Evolutionary conservation across 1,284 basidiomycete genomes (phyloP).

Genomic region (Fistulina hepatica): DNA sequence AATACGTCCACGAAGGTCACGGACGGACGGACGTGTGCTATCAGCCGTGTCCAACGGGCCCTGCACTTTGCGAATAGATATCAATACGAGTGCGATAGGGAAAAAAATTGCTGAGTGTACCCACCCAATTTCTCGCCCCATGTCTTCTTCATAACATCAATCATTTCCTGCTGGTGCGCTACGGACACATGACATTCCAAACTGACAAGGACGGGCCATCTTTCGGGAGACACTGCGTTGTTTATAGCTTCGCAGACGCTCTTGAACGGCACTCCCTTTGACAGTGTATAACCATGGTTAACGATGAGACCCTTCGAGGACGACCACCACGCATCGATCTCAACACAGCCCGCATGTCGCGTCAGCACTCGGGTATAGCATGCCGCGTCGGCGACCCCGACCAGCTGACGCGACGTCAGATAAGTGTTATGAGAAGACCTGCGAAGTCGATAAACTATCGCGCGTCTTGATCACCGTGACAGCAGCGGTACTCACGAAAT

Average conservation of each 20-base stretch:
- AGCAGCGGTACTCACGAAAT: constrained; percentile 37
- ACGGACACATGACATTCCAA: constrained; percentile 53
- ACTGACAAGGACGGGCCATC: constrained; percentile 52
- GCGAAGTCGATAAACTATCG: constrained; percentile 7
- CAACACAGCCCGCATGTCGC: constrained; percentile 48
- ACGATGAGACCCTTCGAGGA: constrained; percentile 39
- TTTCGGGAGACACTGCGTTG: constrained; percentile 27
- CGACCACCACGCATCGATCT: constrained; percentile 61
- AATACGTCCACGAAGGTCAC: constrained; percentile 42
- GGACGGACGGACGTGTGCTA: constrained; percentile 31
- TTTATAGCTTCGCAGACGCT: constrained; percentile 45
- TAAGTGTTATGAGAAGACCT: constrained; percentile 62
- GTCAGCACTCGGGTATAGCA: constrained; percentile 47
- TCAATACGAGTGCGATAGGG: neutral
- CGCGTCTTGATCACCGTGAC: neutral
- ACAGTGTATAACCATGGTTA: constrained; percentile 50
- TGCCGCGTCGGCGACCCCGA: constrained; percentile 43
- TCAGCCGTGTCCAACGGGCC: constrained; percentile 24
- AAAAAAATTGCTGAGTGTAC: too few species aligned
- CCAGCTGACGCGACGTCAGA: constrained; percentile 46
- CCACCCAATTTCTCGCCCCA: constrained; percentile 48
- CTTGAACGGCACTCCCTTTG: constrained; percentile 35
- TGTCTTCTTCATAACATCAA: constrained; percentile 40
- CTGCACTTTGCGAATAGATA: too few species aligned
- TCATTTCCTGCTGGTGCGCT: constrained; percentile 40